Evolutionary conservation across 2,329 filamentous ascomycete genomes (phyloP).

Genomic region (Fusarium compactum): DNA sequence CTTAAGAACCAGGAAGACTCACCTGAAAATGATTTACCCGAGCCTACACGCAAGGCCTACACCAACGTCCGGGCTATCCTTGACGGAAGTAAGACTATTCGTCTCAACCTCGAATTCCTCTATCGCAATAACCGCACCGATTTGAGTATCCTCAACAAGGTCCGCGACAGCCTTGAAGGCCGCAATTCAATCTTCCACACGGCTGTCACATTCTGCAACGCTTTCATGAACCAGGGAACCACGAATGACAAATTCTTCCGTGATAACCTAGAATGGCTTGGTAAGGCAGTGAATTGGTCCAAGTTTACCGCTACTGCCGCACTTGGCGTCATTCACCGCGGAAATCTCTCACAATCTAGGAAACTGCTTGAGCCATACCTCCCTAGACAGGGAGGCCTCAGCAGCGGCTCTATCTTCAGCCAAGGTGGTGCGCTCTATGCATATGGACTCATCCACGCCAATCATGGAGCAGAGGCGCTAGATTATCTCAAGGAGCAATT

Average conservation of each 20-base stretch:
- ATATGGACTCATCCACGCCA: slow-evolving; percentile 95
- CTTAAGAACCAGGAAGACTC: slow-evolving; percentile 64
- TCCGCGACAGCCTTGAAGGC: slow-evolving; percentile 93
- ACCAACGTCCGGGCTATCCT: slow-evolving; percentile 76
- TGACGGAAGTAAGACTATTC: slow-evolving; percentile 91
- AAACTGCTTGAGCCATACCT: slow-evolving; percentile 96
- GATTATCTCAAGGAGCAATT: slow-evolving; percentile 84
- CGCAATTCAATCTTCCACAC: slow-evolving; percentile 99
- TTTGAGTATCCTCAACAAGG: slow-evolving; percentile 91
- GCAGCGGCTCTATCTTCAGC: slow-evolving; percentile 89
- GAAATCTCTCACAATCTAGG: slow-evolving; percentile 91
- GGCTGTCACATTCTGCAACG: slow-evolving; percentile 96
- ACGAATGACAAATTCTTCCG: slow-evolving; percentile 99
- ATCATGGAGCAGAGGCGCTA: slow-evolving; percentile 91
- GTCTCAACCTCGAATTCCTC: slow-evolving; percentile 94
- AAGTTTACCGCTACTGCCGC: slow-evolving; percentile 98
- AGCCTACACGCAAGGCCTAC: slow-evolving; percentile 68
- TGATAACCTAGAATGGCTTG: slow-evolving; percentile 96
- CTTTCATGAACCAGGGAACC: slow-evolving; percentile 99
- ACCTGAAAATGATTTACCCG: slow-evolving; percentile 65
- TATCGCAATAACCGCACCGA: slow-evolving; percentile 97
- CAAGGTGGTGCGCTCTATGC: slow-evolving; percentile 97
- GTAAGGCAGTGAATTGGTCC: slow-evolving; percentile 99
- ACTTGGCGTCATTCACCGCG: slow-evolving; percentile 94
- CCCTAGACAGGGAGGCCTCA: slow-evolving; percentile 79